phyloP scores from a whole-genome alignment of 352 stramenopile genomes.

The Globisporangium spiculum region DNA sequence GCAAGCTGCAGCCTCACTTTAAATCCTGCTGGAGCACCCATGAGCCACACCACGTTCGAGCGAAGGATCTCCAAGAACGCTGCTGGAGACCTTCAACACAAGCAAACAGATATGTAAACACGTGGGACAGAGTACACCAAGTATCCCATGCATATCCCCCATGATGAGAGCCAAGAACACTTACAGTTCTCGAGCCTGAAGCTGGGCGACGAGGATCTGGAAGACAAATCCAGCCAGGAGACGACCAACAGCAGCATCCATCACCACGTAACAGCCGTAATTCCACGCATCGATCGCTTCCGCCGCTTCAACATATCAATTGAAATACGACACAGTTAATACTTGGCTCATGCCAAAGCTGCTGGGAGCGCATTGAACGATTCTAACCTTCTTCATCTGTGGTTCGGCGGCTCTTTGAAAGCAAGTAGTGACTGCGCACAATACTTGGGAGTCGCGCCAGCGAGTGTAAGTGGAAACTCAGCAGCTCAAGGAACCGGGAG shows the following conservation, averaged over 20 bases:
- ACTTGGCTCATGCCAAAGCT: background rate
- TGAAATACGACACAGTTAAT: background rate
- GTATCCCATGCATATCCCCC: background rate
- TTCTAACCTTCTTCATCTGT: slow-evolving; percentile 34
- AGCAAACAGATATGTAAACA: background rate
- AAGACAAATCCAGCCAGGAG: slow-evolving; percentile 13
- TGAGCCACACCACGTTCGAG: slow-evolving; percentile 68
- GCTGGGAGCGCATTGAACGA: background rate
- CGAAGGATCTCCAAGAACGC: slow-evolving; percentile 44
- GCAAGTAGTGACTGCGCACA: slow-evolving; percentile 26
- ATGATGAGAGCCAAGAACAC: background rate
- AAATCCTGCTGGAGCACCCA: slow-evolving; percentile 73
- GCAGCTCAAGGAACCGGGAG: slow-evolving; percentile 38
- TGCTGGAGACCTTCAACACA: slow-evolving; percentile 29
- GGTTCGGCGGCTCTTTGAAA: slow-evolving; percentile 19
- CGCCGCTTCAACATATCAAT: slow-evolving; percentile 17
- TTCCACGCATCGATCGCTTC: slow-evolving; percentile 32
- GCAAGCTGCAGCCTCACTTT: slow-evolving; percentile 30
- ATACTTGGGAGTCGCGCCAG: slow-evolving; percentile 26
- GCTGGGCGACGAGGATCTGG: slow-evolving; percentile 1
- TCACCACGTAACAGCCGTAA: slow-evolving; percentile 26
- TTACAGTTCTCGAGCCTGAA: slow-evolving; percentile 13
- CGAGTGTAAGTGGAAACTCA: slow-evolving; percentile 30
- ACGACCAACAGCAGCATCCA: slow-evolving; percentile 28
- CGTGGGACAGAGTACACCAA: too few species aligned